Evolutionary conservation across 306 rosid genomes (phyloP).

Genomic region (Vachellia collinsii): DNA sequence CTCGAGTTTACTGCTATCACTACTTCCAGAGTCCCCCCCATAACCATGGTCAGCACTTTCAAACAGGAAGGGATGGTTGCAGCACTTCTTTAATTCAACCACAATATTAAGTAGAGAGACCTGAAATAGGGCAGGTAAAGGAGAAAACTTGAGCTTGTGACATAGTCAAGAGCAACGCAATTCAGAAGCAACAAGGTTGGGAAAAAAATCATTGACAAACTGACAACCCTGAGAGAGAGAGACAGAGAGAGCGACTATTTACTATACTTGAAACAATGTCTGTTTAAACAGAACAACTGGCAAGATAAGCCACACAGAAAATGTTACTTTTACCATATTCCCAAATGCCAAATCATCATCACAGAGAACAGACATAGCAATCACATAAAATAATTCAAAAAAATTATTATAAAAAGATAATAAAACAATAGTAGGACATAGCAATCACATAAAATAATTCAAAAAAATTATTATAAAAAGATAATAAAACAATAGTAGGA

Average conservation of each 20-base stretch:
- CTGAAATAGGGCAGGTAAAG: constrained; percentile 46
- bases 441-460: constrained; percentile 3
- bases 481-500: constrained; percentile 30
- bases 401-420: neutral
- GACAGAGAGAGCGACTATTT: neutral
- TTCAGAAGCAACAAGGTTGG: neutral
- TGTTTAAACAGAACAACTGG: neutral
- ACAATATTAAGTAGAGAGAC: constrained; percentile 97
- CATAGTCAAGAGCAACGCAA: constrained; percentile 9
- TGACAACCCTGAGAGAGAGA: neutral
- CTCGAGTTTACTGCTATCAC: constrained; percentile 85
- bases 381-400: constrained; percentile 2
- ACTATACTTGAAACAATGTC: neutral
- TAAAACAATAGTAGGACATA: constrained; percentile 20
- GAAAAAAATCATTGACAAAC: constrained; percentile 9
- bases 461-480: neutral
- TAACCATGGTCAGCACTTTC: constrained; percentile 99
- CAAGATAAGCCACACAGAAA: neutral
- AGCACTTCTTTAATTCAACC: constrained; percentile 98
- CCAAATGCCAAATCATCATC: constrained; percentile 10
- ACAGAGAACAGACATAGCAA: neutral
- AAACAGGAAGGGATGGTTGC: constrained; percentile 98
- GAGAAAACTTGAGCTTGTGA: constrained; percentile 18
- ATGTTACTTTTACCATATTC: constrained; percentile 12
- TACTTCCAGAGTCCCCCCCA: constrained; percentile 78